Percentiles rank a stretch among this genome's conserved stretches.
Evolutionary conservation across 495 filamentous ascomycete species (phyloP).

Genomic region (Rhypophila decipiens): DNA sequence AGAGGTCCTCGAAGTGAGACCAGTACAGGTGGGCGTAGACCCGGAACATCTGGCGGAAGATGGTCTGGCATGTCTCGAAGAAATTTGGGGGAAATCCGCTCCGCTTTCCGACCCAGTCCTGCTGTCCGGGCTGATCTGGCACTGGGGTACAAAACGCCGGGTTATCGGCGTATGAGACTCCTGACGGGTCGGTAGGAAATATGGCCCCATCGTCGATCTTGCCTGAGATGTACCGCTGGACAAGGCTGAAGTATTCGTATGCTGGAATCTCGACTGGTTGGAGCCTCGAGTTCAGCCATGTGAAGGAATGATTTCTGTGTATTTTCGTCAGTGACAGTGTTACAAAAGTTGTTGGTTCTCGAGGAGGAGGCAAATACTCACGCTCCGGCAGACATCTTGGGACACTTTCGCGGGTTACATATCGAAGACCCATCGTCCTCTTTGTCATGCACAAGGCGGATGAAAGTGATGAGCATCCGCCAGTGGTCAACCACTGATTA

Average conservation of each 20-base stretch:
- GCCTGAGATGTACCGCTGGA: conserved; percentile 87
- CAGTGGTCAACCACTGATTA: conserved; percentile 80
- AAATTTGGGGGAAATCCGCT: conserved; percentile 86
- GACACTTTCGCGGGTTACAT: conserved; percentile 76
- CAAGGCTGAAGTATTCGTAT: conserved; percentile 83
- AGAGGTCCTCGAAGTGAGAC: conserved; percentile 77
- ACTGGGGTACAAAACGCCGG: conserved; percentile 52
- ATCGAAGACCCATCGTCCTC: conserved; percentile 68
- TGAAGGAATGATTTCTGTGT: conserved; percentile 85
- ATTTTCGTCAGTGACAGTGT: not conserved
- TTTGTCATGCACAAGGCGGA: conserved; percentile 72
- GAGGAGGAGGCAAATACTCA: conserved; percentile 58
- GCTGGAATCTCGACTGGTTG: conserved; percentile 67
- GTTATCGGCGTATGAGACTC: conserved; percentile 51
- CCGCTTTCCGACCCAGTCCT: conserved; percentile 72
- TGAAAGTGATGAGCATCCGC: conserved; percentile 72
- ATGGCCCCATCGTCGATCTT: conserved; percentile 81
- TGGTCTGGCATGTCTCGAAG: conserved; percentile 79
- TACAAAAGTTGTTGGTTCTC: not conserved
- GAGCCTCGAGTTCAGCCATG: conserved; percentile 69
- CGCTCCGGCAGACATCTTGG: conserved; percentile 87
- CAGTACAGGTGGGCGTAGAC: conserved; percentile 90
- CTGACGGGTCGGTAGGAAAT: conserved; percentile 71
- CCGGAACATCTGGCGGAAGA: conserved; percentile 96
- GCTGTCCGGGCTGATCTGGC: conserved; percentile 43